Base-by-base conservation (phyloP, 352 stramenopile species). In the Globisporangium middletonii region DNA sequence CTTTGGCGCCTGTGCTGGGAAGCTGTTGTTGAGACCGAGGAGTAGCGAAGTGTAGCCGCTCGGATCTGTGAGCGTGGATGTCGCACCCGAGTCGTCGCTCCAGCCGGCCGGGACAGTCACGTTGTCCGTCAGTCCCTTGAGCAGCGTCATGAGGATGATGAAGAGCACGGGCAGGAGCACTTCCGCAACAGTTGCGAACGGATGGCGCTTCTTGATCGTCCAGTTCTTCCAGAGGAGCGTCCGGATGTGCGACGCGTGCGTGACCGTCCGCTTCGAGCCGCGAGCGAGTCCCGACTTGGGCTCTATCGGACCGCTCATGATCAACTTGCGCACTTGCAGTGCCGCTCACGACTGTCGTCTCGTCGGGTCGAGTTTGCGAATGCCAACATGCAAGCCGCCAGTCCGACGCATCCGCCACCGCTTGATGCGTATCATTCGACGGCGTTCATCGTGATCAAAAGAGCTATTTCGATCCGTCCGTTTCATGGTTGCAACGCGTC, bases 181-280 rank as follows among this genome's bases (percentile, higher is more conserved):
- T 55, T 92, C 79, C 12, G 82, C 37, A 33, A 70, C 28, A 27
- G 76, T 88, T 13, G 74, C 76, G 7, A 81, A 26, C 45, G 65
- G 67, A 45, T 89, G 77, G 9, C 81, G 79, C 58, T 76, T 80
- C 62, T 92, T 92, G 50, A 92, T 65, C 61, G 88, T 59, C 67
- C 67, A 83, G 62, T 86, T 92, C 64, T 92, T 92, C 65, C 73
- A 84, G 15, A 92, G 56, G 37, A 90, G 63, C 43, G 82, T 86
- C n/a, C 46, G 50, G 43, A 81, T 66, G 57, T 77, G 64, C 49
- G 48, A 57, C 12, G 12, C 8, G 19, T 23, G 27, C 26, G 47
- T 65, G 46, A 57, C 59, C 3, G 37, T 44, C 15, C 59, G 59
- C n/a, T 45, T 15, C 38, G 38, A n/a, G 38, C 16, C 16, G 38